Base-by-base conservation (phyloP, 495 filamentous ascomycete species). In the Tuber umbilicatum region DNA sequence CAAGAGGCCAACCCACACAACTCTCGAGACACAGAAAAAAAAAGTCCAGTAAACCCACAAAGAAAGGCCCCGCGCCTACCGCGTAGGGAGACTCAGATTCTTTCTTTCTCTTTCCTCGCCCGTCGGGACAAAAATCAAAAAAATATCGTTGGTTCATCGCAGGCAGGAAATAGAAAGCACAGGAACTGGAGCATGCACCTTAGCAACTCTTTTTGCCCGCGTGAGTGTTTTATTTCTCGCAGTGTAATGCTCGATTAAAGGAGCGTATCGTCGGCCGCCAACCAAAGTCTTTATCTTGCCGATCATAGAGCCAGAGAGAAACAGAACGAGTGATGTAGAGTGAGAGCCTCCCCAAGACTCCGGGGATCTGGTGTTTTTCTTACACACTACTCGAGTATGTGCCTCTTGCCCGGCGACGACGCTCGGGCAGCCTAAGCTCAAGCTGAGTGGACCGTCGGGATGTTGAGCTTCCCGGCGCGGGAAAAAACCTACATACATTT, bases 301-400 rank as follows among this genome's bases (percentile, higher is more conserved):
- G 55, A 64, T 64, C 55, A 64, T 35, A 17, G 55, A 64, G 55
- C 55, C 7, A 64, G 55, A 64, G 55, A 64, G 55, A 64, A 64
- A 17, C 14, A 16, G 55, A 35, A 35, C 55, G 55, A 64, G 55
- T 64, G 55, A 64, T 64, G 27, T 64, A 64, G 27, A 27, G 55
- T 64, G 55, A 64, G 55, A 64, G 55, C 55, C 55, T 35, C n/a
- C 27, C 55, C 55, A 64, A 16, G 27, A 64, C 12, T 14, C 27
- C 55, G 55, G 27, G 35, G 17, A 64, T 64, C 27, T 27, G 27
- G 55, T 64, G 14, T 31, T 64, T 35, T 64, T 64, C 7, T 17
- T 31, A 64, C 55, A 64, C 23, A 35, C 14, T 5, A n/a, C n/a
- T n/a, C n/a, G n/a, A n/a, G n/a, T n/a, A 1, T 64, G 27, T 64